A percentile compares a stretch with the other conserved stretches of the same genome.
Evolutionary conservation across 805 yeast genomes (phyloP).

Genomic region (Lipomyces spencermartinsiae): DNA sequence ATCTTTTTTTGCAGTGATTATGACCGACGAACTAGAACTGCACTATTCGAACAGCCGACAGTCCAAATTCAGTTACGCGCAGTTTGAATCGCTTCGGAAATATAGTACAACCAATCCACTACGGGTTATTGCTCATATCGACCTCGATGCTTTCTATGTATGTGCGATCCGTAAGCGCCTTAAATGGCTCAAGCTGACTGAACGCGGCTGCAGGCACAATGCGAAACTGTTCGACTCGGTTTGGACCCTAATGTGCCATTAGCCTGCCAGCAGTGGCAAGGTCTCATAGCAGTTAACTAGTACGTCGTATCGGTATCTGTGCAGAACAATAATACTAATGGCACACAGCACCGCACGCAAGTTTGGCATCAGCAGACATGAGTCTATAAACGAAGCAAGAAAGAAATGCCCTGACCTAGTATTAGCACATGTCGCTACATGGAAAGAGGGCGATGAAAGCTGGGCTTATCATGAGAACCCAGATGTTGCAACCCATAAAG

Average conservation of each 20-base stretch:
- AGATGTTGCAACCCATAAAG: conserved; percentile 71
- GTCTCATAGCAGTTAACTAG: conserved; percentile 79
- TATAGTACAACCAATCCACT: conserved; percentile 50
- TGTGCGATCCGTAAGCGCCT: conserved; percentile 7
- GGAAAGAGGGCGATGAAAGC: conserved; percentile 78
- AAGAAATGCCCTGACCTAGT: conserved; percentile 77
- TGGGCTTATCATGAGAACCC: conserved; percentile 76
- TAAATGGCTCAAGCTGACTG: background rate
- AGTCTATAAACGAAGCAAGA: conserved; percentile 67
- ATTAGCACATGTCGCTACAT: conserved; percentile 92
- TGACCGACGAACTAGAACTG: background rate
- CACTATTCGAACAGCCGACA: background rate
- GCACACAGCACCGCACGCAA: conserved; percentile 81
- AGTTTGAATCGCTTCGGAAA: conserved; percentile 22
- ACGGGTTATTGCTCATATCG: conserved; percentile 82
- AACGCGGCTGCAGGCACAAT: conserved; percentile 61
- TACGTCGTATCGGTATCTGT: conserved; percentile 18
- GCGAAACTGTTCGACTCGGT: conserved; percentile 78
- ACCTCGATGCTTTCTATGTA: conserved; percentile 90
- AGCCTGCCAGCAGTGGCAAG: conserved; percentile 92
- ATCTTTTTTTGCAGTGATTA: background rate
- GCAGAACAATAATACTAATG: background rate
- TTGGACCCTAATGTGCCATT: conserved; percentile 75
- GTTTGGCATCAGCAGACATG: conserved; percentile 82
- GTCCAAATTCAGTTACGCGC: conserved; percentile 24